Base-by-base conservation (phyloP, 345 rosid genomes). In the Populus simonii region DNA sequence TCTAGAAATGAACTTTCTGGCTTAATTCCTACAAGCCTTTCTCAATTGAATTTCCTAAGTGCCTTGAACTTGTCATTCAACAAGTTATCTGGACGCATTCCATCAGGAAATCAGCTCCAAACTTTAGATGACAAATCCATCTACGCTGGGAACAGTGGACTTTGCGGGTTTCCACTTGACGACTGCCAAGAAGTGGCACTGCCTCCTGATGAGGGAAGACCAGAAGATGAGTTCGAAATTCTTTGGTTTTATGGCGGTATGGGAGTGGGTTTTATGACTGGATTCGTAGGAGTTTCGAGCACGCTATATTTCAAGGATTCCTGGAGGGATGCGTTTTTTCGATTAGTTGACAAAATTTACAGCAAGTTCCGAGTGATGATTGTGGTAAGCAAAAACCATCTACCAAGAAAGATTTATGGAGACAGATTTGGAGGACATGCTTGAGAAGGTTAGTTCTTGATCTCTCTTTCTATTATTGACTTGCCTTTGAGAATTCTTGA, bases 31-130 rank as follows among this genome's bases (percentile, higher is more conserved):
- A 49, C 69, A 70, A 81, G 81, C 78, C 78, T 89, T 74, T 77
- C 81, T 27, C 73, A 80, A 7, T 74, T 89, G 74, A 31, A 80
- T 62, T 74, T 84, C 33, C 71, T 91, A 65, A 70, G 68, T 0
- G 0, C 63, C 36, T 70, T 91, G 73, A 82, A 87, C 76, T 83
- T 89, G 78, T 88, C 92, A 0, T 83, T 17, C 79, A 91, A 89
- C 80, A 81, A 82, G 61, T 70, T 91, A n/a, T 76, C 78, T 8
- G 94, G 94, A 25, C 79, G 82, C 7, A 87, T 89, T 5, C 94
- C 94, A 1, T 1, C 0, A 0, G 31, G 25, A 6, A 75, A 31
- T 0, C 92, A 89, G 27, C 33, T 89, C 12, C 35, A 3, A 51
- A 65, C 88, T 45, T 87, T 89, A 47, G 8, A 20, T 1, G 22